Evolutionary conservation across 768 basidiomycete genomes (phyloP), one percentile per base, ranked within the genome.

Genomic region (Amanita exitialis): DNA sequence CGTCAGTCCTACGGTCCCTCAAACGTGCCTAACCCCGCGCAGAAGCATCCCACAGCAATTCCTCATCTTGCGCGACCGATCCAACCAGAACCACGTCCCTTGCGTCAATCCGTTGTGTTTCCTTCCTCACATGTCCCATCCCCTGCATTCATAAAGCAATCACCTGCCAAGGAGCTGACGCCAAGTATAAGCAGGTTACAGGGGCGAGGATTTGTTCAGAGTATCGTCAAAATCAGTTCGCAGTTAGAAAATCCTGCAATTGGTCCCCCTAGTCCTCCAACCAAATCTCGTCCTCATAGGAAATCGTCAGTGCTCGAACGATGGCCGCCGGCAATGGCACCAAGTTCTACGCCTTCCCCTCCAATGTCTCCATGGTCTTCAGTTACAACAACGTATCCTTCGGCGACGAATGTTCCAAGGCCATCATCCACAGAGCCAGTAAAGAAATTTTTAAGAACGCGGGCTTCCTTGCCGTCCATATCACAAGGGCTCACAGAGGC

Each of bases 161-260:
- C 77, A 7, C 61, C 73, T 3, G 63, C 72, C 47, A 90, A 90
- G 61, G 87, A 88, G 41, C 78, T 78, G 3, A 88, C 87, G 1
- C 90, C 90, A 0, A 90, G 86, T 62, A 78, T 91, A 28, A 90
- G 86, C 54, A 71, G 88, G 53, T 66, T 92, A 15, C 82, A 90
- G 59, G 90, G 90, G 16, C 80, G 90, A 36, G 90, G 90, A 3
- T 90, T 92, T 60, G 90, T 92, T 2, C 83, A 87, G 64, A 87
- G 76, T 55, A 80, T 89, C 69, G 83, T 92, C 30, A 82, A 84
- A 64, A 82, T 74, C 43, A 87, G 79, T 57, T 69, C 75, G 15
- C 70, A 76, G 55, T 63, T 82, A 4, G 75, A 78, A 53, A 68
- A 64, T 15, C 65, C 73, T 43, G 62, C 75, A 0, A 38, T 65